Evolutionary conservation across 495 filamentous ascomycete species (phyloP), one percentile per base, ranked within the genome.

Genomic region (Aspergillus saccharolyticus): DNA sequence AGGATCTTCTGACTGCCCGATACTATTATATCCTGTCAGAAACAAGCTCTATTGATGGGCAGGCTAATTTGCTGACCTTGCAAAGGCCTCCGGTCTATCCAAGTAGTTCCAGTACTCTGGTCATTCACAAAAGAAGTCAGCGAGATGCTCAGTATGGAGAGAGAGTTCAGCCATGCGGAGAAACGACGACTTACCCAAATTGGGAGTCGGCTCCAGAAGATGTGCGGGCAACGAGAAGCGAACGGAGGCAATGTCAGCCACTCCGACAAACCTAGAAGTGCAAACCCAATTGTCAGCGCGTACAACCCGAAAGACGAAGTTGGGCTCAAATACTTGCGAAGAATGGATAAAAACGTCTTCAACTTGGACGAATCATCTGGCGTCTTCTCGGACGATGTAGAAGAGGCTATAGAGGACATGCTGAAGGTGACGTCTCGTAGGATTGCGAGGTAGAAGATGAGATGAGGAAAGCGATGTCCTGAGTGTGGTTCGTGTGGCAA

Each of bases 81-180:
- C 84, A 73, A 98, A 98, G 43, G 91, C 89, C 72, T 96, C 95
- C 7, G 94, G 94, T 60, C 90, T 84, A 70, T 98, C 94, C 68
- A 98, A 79, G 66, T 98, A 98, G 62, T 94, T 91, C 94, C 94
- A 98, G 74, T 98, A 98, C 77, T 98, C 94, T 88, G 55, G 30
- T 24, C 43, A 47, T 53, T 24, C 28, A 55, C 54, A 42, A n/a
- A n/a, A 50, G 55, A 52, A 55, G 59, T 66, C 50, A 63, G 65
- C 46, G 12, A 28, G 12, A 15, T 39, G 33, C 10, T 44, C 33
- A 17, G 33, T 30, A 25, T 3, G 25, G 25, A 22, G 25, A 22
- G 43, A 19, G 16, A 3, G 16, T 21, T 15, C 4, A 20, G 24
- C n/a, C 21, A 16, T 47, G 4, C 21, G 20, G 49, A 22, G 21